Evolutionary conservation across 2,329 filamentous ascomycete genomes (phyloP), one percentile per base, ranked within the genome.

Genomic region (Epichloe hybrida): DNA sequence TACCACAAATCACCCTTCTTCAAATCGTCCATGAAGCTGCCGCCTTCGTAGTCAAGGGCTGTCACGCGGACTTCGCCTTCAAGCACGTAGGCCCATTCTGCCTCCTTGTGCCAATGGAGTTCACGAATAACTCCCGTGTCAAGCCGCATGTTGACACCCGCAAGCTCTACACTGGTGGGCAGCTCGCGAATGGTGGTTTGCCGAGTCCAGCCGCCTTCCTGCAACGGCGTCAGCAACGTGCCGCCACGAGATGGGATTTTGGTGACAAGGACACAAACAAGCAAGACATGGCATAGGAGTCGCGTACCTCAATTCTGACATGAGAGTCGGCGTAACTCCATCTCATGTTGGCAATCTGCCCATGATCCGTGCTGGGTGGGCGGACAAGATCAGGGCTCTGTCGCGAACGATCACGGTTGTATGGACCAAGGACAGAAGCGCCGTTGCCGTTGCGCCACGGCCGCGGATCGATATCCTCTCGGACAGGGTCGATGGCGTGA

Each of bases 81-180:
- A 0, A 88, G 75, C 3, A 88, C 80, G 55, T 84, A 88, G 0
- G 82, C 83, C 84, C 85, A 88, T 61, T 89, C 85, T 38, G 83
- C 84, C 63, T 87, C 82, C 58, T 85, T 86, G 70, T 89, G 85
- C 85, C 85, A 89, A 62, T 89, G 85, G 8, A 89, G 72, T 63
- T 89, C 85, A 31, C 85, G 81, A 57, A 86, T 86, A 35, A 83
- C 84, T 37, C 84, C 83, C 55, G 79, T 69, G 39, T 83, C 84
- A 3, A 89, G 77, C 11, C 84, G 77, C 85, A 89, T 89, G 63
- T 89, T 87, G 50, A 88, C 85, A 40, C 81, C 80, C 2, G 85
- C 85, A 43, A 89, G 74, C 61, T 88, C 82, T n/a, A 79, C 73
- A 57, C 80, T 84, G 7, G 76, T 76, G 35, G 76, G 73, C 3